Base-by-base conservation (phyloP, 2,329 filamentous ascomycete genomes). In the Myriosclerotinia duriaeana region DNA sequence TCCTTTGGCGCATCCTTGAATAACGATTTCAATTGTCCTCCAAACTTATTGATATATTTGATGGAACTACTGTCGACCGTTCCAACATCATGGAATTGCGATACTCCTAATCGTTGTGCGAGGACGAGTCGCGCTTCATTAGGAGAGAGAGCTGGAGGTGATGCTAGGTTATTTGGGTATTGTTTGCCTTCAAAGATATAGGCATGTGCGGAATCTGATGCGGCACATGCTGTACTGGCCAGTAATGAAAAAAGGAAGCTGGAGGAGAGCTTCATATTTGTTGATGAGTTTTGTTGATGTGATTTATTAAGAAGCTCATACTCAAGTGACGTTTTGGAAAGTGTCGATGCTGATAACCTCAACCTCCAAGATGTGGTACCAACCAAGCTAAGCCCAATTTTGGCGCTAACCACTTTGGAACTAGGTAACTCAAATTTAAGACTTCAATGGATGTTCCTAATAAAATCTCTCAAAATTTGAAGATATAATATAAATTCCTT, bases 11-110 rank as follows among this genome's bases (percentile, higher is more conserved):
- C 53, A 77, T 67, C 77, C 54, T 76, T 77, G 71, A 91, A 87
- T 44, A 91, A 78, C 26, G 80, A 76, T 64, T 78, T 71, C 8
- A 82, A 77, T 40, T 78, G 74, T 69, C 83, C 85, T 69, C 87
- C 88, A 76, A 86, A 90, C 60, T 79, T 78, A 73, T 87, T 85
- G 73, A 92, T 79, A 71, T 85, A 78, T 59, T 80, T 78, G 50
- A 91, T 77, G 11, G 84, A 82, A 17, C 52, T 64, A 34, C 73
- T 71, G 50, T 66, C 70, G 22, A 66, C 69, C 59, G 77, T 74
- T 71, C 79, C 80, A 70, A 81, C 80, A 69, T 80, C 83, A 73
- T 80, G 80, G 72, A 80, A 71, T 69, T 72, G 78, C 44, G 79
- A 76, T 65, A 79, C 78, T 22, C 80, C 80, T 67, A 87, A 77